Conservation (phyloP, 306 rosid genomes). For the Fragaria iinumae region DNA sequence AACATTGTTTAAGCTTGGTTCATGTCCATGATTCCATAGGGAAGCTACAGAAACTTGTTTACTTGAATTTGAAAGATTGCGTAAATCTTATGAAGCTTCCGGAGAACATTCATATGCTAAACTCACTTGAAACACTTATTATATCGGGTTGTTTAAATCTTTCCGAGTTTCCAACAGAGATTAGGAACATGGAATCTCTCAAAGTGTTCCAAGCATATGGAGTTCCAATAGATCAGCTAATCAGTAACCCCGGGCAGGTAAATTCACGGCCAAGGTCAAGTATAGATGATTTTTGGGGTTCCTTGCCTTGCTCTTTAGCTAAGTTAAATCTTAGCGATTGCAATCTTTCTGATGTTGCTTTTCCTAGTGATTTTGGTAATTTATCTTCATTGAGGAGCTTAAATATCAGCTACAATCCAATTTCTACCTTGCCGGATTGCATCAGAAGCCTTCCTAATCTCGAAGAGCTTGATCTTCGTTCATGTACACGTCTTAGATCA, state of each 20-base stretch:
- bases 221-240: not conserved
- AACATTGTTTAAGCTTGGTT: not conserved
- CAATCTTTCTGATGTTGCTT: not conserved
- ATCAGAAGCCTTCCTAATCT: not conserved
- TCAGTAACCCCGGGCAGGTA: not conserved
- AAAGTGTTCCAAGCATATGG: not conserved
- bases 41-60: not conserved
- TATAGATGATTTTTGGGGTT: not conserved
- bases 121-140: not conserved
- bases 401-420: not conserved
- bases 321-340: not conserved
- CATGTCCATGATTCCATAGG: conserved; percentile 9
- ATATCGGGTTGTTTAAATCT: conserved; percentile 6
- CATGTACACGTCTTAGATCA: rapidly evolving
- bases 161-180: not conserved
- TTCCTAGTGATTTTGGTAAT: not conserved
- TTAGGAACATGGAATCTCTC: not conserved
- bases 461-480: rapidly evolving
- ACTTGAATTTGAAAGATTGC: conserved; percentile 5
- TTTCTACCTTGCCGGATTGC: not conserved
- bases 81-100: not conserved
- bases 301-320: not conserved
- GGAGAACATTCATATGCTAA: not conserved
- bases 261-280: not conserved
- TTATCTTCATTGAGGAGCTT: not conserved